Base-by-base conservation (phyloP, 2,329 filamentous ascomycete genomes). In the Verticillium dahliae region DNA sequence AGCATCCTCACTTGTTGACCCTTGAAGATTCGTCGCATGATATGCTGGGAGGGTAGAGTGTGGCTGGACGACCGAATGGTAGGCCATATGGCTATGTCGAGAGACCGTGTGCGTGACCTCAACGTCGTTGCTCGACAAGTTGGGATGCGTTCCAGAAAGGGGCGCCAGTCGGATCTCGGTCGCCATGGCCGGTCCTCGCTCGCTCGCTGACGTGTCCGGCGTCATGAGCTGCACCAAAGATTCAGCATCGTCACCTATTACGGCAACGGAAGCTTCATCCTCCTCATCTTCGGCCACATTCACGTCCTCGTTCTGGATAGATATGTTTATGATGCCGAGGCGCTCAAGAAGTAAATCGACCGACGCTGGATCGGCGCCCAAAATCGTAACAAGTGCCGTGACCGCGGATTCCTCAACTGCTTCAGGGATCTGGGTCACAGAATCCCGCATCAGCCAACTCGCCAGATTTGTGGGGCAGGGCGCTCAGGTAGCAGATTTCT, bases 381-480 rank as follows among this genome's bases (percentile, higher is more conserved):
- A 22, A 33, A 52, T 34, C 39, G 4, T 52, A 10, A 54, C 34
- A 14, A 59, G 58, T 3, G 33, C n/a, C 18, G 14, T 54, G 11
- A 52, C n/a, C 33, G n/a, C 18, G 33, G 22, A 31, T 13, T 54
- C 22, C 35, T 39, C 35, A 31, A 61, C 13, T 3, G 31, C 18
- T 13, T 50, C 33, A 34, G 37, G 39, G 11, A 60, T 39, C 14
- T 64, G 52, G 0, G 67, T 68, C 2, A 34, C 18, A 0, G 65
- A 65, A 18, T 73, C 65, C 14, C 63, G 69, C 73, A 77, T 75
- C 52, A 78, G 67, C 73, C 74, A 77, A 10, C 69, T 61, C 0
- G 71, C 65, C 2, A 78, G 65, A 1, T 62, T 67, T 6, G 65
- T 59, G 0, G 73, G 73, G 68, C 1, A 78, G 70, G 0, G 58